Base-by-base conservation (phyloP, 108 stramenopile species). In the Nannochloropsis gaditana region DNA sequence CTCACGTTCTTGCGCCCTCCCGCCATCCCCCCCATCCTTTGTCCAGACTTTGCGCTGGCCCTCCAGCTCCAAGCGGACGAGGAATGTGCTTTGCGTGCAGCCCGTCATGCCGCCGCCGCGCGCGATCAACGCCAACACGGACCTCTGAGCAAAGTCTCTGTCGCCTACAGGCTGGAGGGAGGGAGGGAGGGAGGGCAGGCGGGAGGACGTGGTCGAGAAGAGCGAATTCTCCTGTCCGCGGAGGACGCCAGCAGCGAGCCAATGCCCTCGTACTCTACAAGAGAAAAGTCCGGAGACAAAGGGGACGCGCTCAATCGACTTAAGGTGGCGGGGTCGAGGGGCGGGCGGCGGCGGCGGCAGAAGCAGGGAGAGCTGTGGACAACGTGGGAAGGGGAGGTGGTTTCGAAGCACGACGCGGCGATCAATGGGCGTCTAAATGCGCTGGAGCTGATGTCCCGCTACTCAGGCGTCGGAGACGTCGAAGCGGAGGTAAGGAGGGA, bases 371-470 rank as follows among this genome's bases (percentile, higher is more conserved):
- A 73, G 82, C 82, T 86, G 10, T 86, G 81, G 21, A 50, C 17
- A 43, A 86, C 81, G 43, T 19, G 44, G 81, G 82, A 45, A 42
- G 85, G 85, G 15, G 85, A 82, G 45, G 85, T 86, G 82, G 81
- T 86, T 2, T 86, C 85, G 47, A 86, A 86, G 82, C 85, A 86
- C n/a, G 85, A 86, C n/a, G 81, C 85, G n/a, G 47, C 50, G 43
- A 82, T 86, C 11, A 82, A 81, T 11, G 85, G 85, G 41, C 59
- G 59, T 73, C 8, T 73, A 0, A 73, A 73, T 73, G 59, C 59
- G 3, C n/a, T 73, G 59, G 59, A 73, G 59, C 6, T 73, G 2
- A 73, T n/a, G 15, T 15, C 59, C 19, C 59, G n/a, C 3, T 73
- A 73, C 59, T 3, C 59, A 82, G 82, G 85, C 59, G 82, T 43